These are phyloP conservation scores for Xylariaceae sp. DNA, from an alignment of 2,329 filamentous ascomycete genomes.

Conservation along the genomic window DNA sequence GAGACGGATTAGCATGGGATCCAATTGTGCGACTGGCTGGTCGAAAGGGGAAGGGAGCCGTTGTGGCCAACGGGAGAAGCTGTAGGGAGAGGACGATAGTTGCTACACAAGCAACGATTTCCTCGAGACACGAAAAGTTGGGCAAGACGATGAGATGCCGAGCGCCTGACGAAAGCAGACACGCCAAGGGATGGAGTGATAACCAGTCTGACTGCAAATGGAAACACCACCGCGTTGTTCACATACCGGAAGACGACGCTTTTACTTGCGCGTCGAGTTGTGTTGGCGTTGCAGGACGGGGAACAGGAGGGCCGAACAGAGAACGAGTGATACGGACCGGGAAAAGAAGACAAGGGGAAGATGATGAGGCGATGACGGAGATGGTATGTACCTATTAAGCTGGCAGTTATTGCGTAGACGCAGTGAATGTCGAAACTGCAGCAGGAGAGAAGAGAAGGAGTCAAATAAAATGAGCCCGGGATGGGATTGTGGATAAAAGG, in stretches of 20 bases:
- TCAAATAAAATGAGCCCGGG: conserved; percentile 24
- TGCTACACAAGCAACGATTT: conserved; percentile 5
- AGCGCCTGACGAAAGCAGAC: conserved; percentile 1
- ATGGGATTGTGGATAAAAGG: conserved; percentile 25
- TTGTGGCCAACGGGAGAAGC: background rate
- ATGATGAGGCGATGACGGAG: conserved; percentile 1
- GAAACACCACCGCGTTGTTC: conserved; percentile 20
- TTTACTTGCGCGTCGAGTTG: conserved; percentile 26
- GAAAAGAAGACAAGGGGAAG: conserved; percentile 11
- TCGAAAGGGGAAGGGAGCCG: conserved; percentile 10
- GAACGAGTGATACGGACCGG: conserved; percentile 28
- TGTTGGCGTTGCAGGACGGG: conserved; percentile 32
- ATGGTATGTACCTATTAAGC: conserved; percentile 9
- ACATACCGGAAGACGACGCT: conserved; percentile 27
- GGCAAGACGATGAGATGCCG: conserved; percentile 3
- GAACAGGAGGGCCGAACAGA: conserved; percentile 13
- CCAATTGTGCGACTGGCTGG: conserved; percentile 1
- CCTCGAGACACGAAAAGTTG: background rate
- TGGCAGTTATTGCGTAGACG: conserved; percentile 7
- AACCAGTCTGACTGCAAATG: conserved; percentile 2
- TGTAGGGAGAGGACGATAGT: background rate
- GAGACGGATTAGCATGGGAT: conserved; percentile 27
- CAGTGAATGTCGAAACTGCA: conserved; percentile 19
- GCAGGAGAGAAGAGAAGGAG: conserved; percentile 22
- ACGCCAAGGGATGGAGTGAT: background rate